Evolutionary conservation across 768 basidiomycete species (phyloP).

Genomic region (Daedaleopsis sinensis): DNA sequence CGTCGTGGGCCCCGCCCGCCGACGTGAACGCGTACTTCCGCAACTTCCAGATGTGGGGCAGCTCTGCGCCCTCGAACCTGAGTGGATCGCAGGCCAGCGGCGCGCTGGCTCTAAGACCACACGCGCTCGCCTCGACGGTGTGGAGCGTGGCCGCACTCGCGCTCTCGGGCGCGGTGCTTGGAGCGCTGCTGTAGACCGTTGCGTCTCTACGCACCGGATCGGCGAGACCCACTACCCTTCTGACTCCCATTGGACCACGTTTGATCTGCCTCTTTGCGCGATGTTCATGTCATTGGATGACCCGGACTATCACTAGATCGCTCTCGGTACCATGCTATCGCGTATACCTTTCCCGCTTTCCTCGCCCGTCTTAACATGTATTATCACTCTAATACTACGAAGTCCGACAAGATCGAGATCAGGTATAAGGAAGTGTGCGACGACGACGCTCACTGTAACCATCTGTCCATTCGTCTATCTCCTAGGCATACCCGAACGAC

Average conservation of each 20-base stretch:
- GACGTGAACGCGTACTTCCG: slow-evolving; percentile 77
- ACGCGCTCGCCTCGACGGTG: background rate
- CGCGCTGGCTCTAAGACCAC: slow-evolving; percentile 4
- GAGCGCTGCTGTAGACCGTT: slow-evolving; percentile 9
- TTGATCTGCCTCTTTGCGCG: too few species aligned
- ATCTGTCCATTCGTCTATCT: background rate
- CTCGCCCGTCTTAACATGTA: too few species aligned
- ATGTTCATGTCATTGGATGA: too few species aligned
- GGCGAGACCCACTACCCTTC: too few species aligned
- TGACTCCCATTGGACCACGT: background rate
- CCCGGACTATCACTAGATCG: too few species aligned
- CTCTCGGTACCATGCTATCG: too few species aligned
- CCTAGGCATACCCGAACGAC: slow-evolving; percentile 38
- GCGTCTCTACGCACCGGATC: too few species aligned
- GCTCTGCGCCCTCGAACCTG: slow-evolving; percentile 49
- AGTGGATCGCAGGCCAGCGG: slow-evolving; percentile 27
- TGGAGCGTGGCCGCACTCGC: slow-evolving; percentile 5
- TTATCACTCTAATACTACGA: too few species aligned
- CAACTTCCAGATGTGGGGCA: slow-evolving; percentile 69
- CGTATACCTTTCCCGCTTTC: too few species aligned
- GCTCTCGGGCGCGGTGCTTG: background rate
- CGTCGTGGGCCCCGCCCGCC: slow-evolving; percentile 70
- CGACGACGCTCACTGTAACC: background rate
- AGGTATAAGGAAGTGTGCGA: too few species aligned
- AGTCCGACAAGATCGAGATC: too few species aligned